Conservation (phyloP, 2,329 filamentous ascomycete species). For the Neonectria neomacrospora region DNA sequence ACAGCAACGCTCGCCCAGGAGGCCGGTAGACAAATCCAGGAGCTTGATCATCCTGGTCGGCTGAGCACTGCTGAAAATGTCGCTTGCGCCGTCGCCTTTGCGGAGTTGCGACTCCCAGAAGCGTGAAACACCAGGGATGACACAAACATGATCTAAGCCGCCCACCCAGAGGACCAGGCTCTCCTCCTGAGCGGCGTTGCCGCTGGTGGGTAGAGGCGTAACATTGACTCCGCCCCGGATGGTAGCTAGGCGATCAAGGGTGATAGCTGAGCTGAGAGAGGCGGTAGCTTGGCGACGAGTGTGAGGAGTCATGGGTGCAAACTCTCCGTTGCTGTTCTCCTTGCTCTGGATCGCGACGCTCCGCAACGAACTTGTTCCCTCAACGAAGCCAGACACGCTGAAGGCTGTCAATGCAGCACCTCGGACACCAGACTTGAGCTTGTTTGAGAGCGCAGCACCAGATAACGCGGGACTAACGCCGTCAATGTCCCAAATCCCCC, state of each 20-base stretch:
- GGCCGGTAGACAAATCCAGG: conserved; percentile 62
- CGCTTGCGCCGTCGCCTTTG: conserved; percentile 61
- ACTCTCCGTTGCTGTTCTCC: conserved; percentile 58
- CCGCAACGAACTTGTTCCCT: conserved; percentile 68
- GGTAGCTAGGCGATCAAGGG: conserved; percentile 62
- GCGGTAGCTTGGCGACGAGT: conserved; percentile 65
- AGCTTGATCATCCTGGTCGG: conserved; percentile 67
- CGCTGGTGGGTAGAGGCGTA: conserved; percentile 55
- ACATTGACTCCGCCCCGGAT: conserved; percentile 66
- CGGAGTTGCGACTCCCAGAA: conserved; percentile 71
- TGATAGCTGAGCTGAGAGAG: conserved; percentile 55
- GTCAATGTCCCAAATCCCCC: conserved; percentile 76
- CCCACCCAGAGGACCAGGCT: conserved; percentile 68
- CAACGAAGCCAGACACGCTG: conserved; percentile 67
- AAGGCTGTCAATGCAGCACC: conserved; percentile 70
- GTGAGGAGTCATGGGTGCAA: conserved; percentile 73
- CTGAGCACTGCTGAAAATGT: conserved; percentile 66
- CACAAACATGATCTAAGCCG: conserved; percentile 65
- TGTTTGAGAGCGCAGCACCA: conserved; percentile 59
- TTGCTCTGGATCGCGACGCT: conserved; percentile 49
- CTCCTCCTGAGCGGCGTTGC: conserved; percentile 62
- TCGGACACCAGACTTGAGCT: conserved; percentile 62
- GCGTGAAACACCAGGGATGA: conserved; percentile 64
- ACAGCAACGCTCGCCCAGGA: conserved; percentile 67
- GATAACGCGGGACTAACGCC: conserved; percentile 60